Evolutionary conservation across 192 early-diverging fungal species (phyloP).

Genomic region (Linderina pennispora): DNA sequence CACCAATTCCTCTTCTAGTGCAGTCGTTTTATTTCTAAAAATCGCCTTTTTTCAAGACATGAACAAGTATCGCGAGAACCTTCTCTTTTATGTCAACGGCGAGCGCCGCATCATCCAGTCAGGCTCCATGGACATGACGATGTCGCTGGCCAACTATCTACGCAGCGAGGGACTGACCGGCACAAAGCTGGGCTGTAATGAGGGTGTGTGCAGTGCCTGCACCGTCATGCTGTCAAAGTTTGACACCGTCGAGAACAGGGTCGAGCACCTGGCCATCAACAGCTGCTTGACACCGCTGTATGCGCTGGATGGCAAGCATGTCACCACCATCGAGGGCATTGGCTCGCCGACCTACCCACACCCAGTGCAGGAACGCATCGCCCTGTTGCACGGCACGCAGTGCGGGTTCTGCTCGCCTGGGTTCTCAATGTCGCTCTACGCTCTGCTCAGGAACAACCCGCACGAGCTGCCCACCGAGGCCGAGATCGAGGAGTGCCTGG

Average conservation of each 20-base stretch:
- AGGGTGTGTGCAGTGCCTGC: conserved; percentile 59
- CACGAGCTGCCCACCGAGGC: conserved; percentile 50
- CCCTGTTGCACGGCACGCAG: conserved; percentile 58
- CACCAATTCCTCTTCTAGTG: no score
- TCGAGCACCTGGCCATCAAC: conserved; percentile 37
- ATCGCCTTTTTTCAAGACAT: no score
- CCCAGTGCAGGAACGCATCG: conserved; percentile 61
- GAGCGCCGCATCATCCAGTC: no score
- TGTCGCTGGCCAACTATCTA: conserved; percentile 45
- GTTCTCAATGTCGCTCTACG: conserved; percentile 70
- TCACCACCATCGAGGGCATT: conserved; percentile 65
- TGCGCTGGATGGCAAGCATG: conserved; percentile 60
- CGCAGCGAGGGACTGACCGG: conserved; percentile 50
- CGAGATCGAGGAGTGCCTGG: conserved; percentile 66
- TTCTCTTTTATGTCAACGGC: no score
- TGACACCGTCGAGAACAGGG: neutral
- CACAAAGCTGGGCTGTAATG: conserved; percentile 65
- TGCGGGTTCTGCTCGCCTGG: conserved; percentile 83
- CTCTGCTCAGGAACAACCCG: conserved; percentile 54
- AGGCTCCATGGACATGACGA: no score
- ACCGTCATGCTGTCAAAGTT: conserved; percentile 57
- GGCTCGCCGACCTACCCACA: conserved; percentile 55
- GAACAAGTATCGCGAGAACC: no score
- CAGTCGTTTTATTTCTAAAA: no score
- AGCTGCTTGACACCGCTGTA: conserved; percentile 58